Evolutionary conservation across 192 early-diverging fungal species (phyloP).

Genomic region (Coemansia sp.): DNA sequence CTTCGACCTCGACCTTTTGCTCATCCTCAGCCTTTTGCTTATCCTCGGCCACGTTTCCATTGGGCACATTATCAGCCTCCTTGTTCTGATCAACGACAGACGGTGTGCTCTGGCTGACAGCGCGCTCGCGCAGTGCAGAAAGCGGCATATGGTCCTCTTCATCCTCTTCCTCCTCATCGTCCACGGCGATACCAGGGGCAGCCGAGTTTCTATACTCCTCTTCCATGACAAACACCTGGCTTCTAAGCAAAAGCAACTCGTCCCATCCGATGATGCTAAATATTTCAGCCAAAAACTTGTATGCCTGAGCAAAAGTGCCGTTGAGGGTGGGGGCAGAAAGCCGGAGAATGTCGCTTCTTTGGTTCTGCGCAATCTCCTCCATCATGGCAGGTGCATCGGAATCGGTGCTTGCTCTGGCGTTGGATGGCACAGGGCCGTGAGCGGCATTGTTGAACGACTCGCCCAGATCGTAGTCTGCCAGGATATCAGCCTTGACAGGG

Average conservation of each 20-base stretch:
- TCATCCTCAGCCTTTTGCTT: neutral
- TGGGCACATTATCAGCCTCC: neutral
- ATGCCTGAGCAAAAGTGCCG: conserved; percentile 92
- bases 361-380: conserved; percentile 45
- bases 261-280: conserved; percentile 93
- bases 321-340: conserved; percentile 86
- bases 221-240: conserved; percentile 97
- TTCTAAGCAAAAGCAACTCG: conserved; percentile 81
- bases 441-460: conserved; percentile 27
- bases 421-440: conserved; percentile 28
- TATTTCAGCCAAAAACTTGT: conserved; percentile 75
- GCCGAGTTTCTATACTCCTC: conserved; percentile 82
- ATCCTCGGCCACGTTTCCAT: neutral
- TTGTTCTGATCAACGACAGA: neutral
- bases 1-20: neutral
- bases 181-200: conserved; percentile 18
- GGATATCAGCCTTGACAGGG: conserved; percentile 79
- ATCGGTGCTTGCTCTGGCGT: conserved; percentile 27
- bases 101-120: neutral
- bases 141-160: conserved; percentile 36
- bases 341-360: conserved; percentile 62
- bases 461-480: conserved; percentile 47
- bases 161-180: conserved; percentile 35
- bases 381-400: conserved; percentile 32
- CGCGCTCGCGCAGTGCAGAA: conserved; percentile 24